Conservation (phyloP, 345 rosid genomes). For the Euclidium syriacum region DNA sequence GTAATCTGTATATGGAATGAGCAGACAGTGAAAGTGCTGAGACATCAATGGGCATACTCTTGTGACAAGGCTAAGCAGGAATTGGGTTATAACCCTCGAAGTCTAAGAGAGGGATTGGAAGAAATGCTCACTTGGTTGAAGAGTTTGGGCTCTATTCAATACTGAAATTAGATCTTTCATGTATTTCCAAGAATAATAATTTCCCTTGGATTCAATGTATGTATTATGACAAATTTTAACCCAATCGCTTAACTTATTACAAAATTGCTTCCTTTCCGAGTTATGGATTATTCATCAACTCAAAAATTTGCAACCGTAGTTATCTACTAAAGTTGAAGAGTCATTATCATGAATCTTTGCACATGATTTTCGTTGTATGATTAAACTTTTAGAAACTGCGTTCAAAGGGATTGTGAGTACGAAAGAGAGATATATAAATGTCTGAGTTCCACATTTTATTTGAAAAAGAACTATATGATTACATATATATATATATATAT, state of each 20-base stretch:
- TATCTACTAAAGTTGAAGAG: neutral
- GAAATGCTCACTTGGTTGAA: conserved; percentile 85
- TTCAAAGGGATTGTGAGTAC: neutral
- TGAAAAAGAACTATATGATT: conserved; percentile 18
- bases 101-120: conserved; percentile 70
- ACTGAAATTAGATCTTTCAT: conserved; percentile 29
- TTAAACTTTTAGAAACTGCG: neutral
- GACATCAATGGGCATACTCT: conserved; percentile 87
- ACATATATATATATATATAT: no score
- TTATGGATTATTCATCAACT: no score
- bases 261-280: no score
- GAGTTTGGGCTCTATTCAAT: conserved; percentile 55
- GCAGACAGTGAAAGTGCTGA: conserved; percentile 66
- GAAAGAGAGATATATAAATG: neutral
- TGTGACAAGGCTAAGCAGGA: conserved; percentile 78
- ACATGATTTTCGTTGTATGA: neutral
- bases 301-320: no score
- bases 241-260: neutral
- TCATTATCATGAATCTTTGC: neutral
- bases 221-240: neutral
- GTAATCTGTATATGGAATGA: conserved; percentile 6
- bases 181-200: neutral
- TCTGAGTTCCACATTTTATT: conserved; percentile 1
- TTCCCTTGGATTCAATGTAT: neutral
- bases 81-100: conserved; percentile 73